Percentiles rank a stretch among this genome's conserved stretches.
phyloP scores from a whole-genome alignment of 2,329 filamentous ascomycete genomes.

The Apiospora sp. region DNA sequence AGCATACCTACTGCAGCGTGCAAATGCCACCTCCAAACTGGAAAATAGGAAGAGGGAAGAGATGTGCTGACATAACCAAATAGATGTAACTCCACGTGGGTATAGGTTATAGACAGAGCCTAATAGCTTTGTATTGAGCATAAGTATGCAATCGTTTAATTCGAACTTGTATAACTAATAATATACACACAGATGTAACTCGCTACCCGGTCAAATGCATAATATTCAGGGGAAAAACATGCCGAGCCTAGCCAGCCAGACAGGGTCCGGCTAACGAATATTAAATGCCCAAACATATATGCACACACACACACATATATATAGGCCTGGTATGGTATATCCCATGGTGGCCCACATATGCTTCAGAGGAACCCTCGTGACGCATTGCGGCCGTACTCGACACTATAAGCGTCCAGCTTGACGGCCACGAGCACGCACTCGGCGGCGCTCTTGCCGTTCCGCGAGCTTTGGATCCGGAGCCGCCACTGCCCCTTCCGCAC shows the following conservation, averaged over 20 bases:
- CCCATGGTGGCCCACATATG: too few relatives aligned
- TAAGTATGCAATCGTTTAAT: background rate
- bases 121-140: background rate
- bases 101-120: background rate
- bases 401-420: conserved; percentile 76
- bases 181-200: background rate
- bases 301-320: too few relatives aligned
- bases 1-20: background rate
- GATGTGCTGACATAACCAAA: background rate
- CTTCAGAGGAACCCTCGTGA: conserved; percentile 67
- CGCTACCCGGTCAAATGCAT: background rate
- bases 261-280: background rate
- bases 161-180: background rate
- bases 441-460: conserved; percentile 59
- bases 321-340: background rate
- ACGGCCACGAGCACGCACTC: conserved; percentile 80
- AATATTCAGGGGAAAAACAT: background rate
- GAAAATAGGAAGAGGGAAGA: background rate
- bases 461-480: conserved; percentile 66
- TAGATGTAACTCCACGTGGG: background rate
- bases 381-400: conserved; percentile 71
- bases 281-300: background rate
- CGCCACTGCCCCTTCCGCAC: conserved; percentile 77
- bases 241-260: background rate
- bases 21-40: background rate